Percentiles rank a stretch among this genome's conserved stretches.
Conservation (phyloP, 1,139 yeast genomes). For the Kurtzmaniella quercitrusa region DNA sequence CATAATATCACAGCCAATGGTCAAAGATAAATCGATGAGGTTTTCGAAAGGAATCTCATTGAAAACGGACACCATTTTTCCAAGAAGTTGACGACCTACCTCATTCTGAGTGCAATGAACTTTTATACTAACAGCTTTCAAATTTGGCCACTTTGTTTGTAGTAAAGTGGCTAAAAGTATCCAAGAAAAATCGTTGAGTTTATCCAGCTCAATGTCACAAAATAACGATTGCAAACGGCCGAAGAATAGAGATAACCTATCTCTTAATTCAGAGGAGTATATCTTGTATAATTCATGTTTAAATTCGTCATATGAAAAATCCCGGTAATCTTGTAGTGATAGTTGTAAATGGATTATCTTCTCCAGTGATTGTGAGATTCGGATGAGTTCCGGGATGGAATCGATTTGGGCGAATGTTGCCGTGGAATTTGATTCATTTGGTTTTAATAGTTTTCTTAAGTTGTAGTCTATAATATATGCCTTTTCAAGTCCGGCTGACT, state of each 20-base stretch:
- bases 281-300: background rate
- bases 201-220: conserved; percentile 7
- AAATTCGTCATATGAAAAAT: background rate
- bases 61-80: background rate
- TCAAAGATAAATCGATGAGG: background rate
- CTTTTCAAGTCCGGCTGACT: background rate
- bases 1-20: background rate
- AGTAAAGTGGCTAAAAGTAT: conserved; percentile 8
- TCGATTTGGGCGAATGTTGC: background rate
- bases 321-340: background rate
- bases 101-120: background rate
- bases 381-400: background rate
- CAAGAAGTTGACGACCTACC: background rate
- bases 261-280: background rate
- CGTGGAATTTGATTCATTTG: background rate
- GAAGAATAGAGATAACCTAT: background rate
- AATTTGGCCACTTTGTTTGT: background rate
- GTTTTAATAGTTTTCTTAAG: background rate
- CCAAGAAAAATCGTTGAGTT: conserved; percentile 25
- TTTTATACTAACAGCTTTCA: background rate
- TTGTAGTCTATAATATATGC: background rate
- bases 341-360: background rate
- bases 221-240: background rate
- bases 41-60: background rate
- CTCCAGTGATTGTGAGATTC: background rate